phyloP scores from a whole-genome alignment of 495 filamentous ascomycete genomes.

The Penicillium egyptiacum region DNA sequence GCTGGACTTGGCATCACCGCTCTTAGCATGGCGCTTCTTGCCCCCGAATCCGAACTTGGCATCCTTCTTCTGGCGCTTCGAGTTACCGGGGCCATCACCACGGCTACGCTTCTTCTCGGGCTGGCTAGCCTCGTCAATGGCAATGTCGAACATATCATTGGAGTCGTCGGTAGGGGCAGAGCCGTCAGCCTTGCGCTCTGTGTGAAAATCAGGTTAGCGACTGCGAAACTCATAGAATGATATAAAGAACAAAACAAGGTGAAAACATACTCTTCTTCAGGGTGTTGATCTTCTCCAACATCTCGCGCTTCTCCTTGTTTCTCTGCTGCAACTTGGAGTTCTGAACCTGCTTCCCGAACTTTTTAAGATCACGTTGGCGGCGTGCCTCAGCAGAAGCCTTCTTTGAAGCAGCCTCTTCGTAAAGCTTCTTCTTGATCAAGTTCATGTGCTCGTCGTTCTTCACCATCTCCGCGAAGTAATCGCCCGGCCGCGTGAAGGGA shows the following conservation, averaged over 20 bases:
- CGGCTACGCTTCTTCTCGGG: conserved; percentile 41
- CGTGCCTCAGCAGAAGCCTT: conserved; percentile 90
- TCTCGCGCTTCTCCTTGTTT: conserved; percentile 84
- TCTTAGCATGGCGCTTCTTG: conserved; percentile 88
- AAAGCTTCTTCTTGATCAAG: conserved; percentile 87
- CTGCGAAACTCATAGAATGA: conserved; percentile 2
- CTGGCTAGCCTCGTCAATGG: conserved; percentile 74
- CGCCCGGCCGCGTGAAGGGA: conserved; percentile 80
- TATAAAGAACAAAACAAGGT: background rate
- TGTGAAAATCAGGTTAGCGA: conserved; percentile 26
- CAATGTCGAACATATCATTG: conserved; percentile 90
- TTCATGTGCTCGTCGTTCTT: conserved; percentile 99
- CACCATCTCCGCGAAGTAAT: conserved; percentile 99
- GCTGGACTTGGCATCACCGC: conserved; percentile 75
- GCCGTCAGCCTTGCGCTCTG: conserved; percentile 81
- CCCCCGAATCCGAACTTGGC: conserved; percentile 91
- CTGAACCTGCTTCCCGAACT: conserved; percentile 99
- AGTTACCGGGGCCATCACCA: conserved; percentile 42
- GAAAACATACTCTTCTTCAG: conserved; percentile 84
- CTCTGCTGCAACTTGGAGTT: conserved; percentile 93
- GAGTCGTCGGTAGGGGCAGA: conserved; percentile 63
- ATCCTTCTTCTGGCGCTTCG: conserved; percentile 89
- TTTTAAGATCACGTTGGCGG: conserved; percentile 92
- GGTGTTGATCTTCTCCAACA: conserved; percentile 86
- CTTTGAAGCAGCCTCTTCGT: conserved; percentile 87